Conservation (phyloP, 306 rosid genomes). For the cucumber (Cucumis sativus) region Cucumber_9930_V3 NC_026655.2:2038501-2039000, state of each 20-base stretch:
- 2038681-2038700: conserved; percentile 4
- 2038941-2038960: neutral
- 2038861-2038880: neutral
- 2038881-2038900: neutral
- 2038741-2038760: neutral
- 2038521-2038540: conserved; percentile 9
- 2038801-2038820: neutral
- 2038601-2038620: conserved; percentile 12
- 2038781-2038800: neutral
- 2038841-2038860: neutral
- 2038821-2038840: neutral
- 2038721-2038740: neutral
- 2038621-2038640: neutral
- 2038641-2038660: neutral
- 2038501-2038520: conserved; percentile 51
- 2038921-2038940: neutral
- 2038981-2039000: neutral
- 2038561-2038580: conserved; percentile 4
- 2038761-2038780: too few species aligned
- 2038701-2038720: conserved; percentile 65
- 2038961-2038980: neutral
- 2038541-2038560: conserved; percentile 11
- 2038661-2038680: conserved; percentile 4
- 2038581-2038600: neutral
- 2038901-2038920: neutral